phyloP scores from a whole-genome alignment of 495 filamentous ascomycete genomes.

The Cetradonia linearis region DNA sequence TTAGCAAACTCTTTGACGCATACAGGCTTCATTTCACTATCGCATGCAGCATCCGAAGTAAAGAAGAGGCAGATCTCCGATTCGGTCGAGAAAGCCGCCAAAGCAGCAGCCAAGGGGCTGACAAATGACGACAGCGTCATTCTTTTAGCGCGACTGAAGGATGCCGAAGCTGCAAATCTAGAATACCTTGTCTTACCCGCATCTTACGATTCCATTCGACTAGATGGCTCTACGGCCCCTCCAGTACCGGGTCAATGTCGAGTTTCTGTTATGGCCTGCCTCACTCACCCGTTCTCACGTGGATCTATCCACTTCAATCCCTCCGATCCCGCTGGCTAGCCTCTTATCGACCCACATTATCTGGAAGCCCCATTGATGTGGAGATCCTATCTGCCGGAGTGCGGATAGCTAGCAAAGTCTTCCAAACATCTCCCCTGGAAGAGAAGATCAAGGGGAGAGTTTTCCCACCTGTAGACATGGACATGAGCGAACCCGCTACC shows the following conservation, averaged over 20 bases:
- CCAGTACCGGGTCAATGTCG: not conserved
- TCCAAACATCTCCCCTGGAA: not conserved
- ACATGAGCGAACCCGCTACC: not conserved
- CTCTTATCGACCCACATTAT: not conserved
- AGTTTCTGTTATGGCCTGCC: not conserved
- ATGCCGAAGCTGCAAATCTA: not conserved
- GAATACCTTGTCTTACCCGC: not conserved
- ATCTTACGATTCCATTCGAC: not conserved
- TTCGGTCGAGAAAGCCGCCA: not conserved
- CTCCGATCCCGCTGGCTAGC: not conserved
- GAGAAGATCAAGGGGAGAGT: not conserved
- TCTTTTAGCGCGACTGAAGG: not conserved
- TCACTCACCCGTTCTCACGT: not conserved
- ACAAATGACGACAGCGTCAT: not conserved
- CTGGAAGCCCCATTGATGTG: not conserved
- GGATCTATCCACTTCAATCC: not conserved
- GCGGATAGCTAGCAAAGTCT: not conserved
- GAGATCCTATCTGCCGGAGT: not conserved
- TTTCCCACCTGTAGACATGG: not conserved
- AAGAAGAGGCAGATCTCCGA: too few relatives aligned
- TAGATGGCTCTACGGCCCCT: not conserved
- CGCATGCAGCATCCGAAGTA: too few relatives aligned
- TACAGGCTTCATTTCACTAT: too few relatives aligned
- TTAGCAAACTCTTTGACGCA: too few relatives aligned
- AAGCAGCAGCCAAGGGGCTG: not conserved